Base-by-base conservation (phyloP, 2,329 filamentous ascomycete species). In the Emydomyces testavorans region DNA sequence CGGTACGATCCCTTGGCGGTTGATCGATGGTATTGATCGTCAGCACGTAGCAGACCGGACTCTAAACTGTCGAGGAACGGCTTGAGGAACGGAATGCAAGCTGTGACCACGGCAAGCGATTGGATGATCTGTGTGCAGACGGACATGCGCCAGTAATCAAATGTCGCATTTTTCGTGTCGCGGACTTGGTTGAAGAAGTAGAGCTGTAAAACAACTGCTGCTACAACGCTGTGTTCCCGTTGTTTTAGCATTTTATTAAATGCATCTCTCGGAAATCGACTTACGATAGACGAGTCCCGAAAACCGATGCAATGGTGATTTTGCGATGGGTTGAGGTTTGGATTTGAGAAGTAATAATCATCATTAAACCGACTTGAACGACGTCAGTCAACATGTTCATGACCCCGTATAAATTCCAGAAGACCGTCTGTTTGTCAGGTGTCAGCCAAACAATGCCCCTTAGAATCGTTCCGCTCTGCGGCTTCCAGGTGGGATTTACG, bases 21-120 rank as follows among this genome's bases (percentile, higher is more conserved):
- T n/a, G 37, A 41, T 41, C 48, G 50, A 8, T 48, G 50, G 16
- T 45, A 49, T 28, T 43, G 48, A 16, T 58, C 56, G 32, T 60
- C 57, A 2, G 57, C 45, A 5, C 58, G 54, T 16, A 60, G 52
- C 0, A 58, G 47, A 2, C 57, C 57, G 2, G 54, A 57, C 18
- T 61, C 60, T n/a, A 60, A 53, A 2, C 56, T 55, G 29, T 60
- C 54, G 53, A 62, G 55, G 39, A 61, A 59, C 1, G 58, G 51
- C 26, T 58, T 60, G 21, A 57, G 55, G 48, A 60, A 62, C 1
- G 59, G 57, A 13, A 62, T 52, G 42, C 56, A 60, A 6, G 57
- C 57, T 11, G 60, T 60, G 5, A 58, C 45, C 11, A 61, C 59
- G 3, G 54, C 54, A 28, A 61, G 50, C 13, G 56, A 54, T 37